Evolutionary conservation across 163 green algal species (phyloP).

Genomic region (Coccomyxa subellipsoidea): DNA sequence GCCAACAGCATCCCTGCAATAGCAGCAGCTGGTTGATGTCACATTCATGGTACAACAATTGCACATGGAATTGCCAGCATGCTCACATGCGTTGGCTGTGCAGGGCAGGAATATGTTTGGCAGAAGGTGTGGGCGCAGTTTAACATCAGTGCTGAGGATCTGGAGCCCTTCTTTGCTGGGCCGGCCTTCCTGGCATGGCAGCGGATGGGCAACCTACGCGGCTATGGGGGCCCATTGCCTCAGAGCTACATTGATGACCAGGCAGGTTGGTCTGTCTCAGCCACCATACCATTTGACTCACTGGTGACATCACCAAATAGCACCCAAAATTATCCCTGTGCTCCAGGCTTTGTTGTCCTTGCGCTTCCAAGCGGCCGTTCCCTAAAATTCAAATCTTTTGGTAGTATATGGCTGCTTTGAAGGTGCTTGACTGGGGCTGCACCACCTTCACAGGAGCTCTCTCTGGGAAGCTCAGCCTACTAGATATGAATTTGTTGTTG

Average conservation of each 20-base stretch:
- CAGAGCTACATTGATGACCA: slow-evolving; percentile 31
- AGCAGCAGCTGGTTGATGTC: too few relatives aligned
- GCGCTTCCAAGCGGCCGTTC: too few relatives aligned
- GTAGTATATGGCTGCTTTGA: too few relatives aligned
- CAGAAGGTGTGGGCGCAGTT: slow-evolving; percentile 13
- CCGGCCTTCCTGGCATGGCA: slow-evolving; percentile 51
- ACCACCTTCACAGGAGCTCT: too few relatives aligned
- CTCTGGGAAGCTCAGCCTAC: too few relatives aligned
- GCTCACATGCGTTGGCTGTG: background rate
- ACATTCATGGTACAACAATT: too few relatives aligned
- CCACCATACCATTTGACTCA: background rate
- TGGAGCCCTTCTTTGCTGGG: slow-evolving; percentile 43
- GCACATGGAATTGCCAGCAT: too few relatives aligned
- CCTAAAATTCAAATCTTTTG: too few relatives aligned
- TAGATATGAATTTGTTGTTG: too few relatives aligned
- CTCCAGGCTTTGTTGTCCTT: too few relatives aligned
- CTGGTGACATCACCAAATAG: background rate
- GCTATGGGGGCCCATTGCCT: slow-evolving; percentile 37
- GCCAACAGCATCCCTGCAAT: too few relatives aligned
- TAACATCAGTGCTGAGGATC: slow-evolving; percentile 18
- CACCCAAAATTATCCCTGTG: background rate
- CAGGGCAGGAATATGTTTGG: slow-evolving; percentile 31
- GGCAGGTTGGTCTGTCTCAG: slow-evolving; percentile 34
- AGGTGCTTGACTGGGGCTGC: too few relatives aligned
- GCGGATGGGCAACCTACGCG: slow-evolving; percentile 49